These are phyloP conservation scores for Ilyonectria destructans DNA, from an alignment of 2,329 filamentous ascomycete genomes.

Conservation along the genomic window DNA sequence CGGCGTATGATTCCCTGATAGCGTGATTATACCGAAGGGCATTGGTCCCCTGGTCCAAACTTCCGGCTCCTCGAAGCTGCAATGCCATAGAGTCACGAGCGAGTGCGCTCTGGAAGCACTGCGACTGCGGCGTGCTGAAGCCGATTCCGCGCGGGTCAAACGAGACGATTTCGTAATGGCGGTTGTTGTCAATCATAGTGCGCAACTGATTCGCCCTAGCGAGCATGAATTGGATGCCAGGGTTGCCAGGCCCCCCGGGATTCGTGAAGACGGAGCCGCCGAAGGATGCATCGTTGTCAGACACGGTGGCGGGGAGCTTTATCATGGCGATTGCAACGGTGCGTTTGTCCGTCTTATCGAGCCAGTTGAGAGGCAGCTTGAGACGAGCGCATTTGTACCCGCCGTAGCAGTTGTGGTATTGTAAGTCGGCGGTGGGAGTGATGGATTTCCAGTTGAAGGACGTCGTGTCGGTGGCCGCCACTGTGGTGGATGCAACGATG, in stretches of 20 bases:
- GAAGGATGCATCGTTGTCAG: constrained; percentile 56
- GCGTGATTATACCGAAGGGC: constrained; percentile 46
- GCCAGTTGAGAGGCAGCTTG: constrained; percentile 62
- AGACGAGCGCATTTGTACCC: constrained; percentile 60
- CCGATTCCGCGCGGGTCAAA: constrained; percentile 64
- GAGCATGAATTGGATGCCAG: constrained; percentile 55
- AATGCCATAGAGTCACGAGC: constrained; percentile 51
- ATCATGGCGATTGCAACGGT: constrained; percentile 60
- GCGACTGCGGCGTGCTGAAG: constrained; percentile 55
- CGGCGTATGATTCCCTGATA: constrained; percentile 46
- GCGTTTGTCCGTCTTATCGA: constrained; percentile 47
- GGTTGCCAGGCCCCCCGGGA: constrained; percentile 63
- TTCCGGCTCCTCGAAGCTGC: constrained; percentile 53
- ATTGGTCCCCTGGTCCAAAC: constrained; percentile 36
- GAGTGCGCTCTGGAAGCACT: constrained; percentile 57
- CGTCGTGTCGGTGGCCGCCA: background rate
- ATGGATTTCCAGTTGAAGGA: constrained; percentile 57
- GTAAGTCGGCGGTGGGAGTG: constrained; percentile 54
- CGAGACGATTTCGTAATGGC: constrained; percentile 60
- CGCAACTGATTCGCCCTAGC: constrained; percentile 51
- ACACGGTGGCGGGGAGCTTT: constrained; percentile 58
- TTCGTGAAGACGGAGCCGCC: constrained; percentile 62
- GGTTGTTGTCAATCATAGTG: constrained; percentile 46
- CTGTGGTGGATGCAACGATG: background rate
- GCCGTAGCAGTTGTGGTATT: constrained; percentile 60